Evolutionary conservation across 228 moss, liverwort and hornwort species (phyloP).

Genomic region (Sphagnum magellanicum): DNA sequence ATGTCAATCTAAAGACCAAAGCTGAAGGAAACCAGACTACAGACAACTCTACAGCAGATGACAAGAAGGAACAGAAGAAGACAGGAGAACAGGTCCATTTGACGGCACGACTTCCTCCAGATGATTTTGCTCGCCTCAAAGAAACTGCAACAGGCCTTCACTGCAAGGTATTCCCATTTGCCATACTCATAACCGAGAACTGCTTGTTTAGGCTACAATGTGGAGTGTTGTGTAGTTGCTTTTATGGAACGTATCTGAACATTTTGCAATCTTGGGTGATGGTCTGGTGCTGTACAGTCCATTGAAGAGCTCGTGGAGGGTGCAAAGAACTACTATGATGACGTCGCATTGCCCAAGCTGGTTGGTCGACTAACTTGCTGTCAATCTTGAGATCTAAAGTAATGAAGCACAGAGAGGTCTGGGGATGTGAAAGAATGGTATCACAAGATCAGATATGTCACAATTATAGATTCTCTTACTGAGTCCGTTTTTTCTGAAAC

Average conservation of each 20-base stretch:
- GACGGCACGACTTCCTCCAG: constrained; percentile 24
- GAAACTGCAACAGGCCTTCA: constrained; percentile 36
- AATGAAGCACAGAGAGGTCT: too few relatives aligned
- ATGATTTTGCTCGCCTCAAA: constrained; percentile 39
- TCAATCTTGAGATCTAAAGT: too few relatives aligned
- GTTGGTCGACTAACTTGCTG: constrained; percentile 10
- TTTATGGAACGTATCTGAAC: too few relatives aligned
- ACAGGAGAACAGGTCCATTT: constrained; percentile 28
- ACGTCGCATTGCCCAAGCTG: constrained; percentile 55
- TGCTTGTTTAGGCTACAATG: too few relatives aligned
- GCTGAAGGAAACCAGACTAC: constrained; percentile 7
- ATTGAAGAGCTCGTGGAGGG: constrained; percentile 53
- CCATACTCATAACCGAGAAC: too few relatives aligned
- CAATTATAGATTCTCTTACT: too few relatives aligned
- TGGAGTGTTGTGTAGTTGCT: too few relatives aligned
- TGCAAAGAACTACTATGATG: constrained; percentile 45
- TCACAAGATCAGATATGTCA: too few relatives aligned
- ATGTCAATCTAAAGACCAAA: too few relatives aligned
- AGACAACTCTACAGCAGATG: constrained; percentile 9
- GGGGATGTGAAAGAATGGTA: too few relatives aligned
- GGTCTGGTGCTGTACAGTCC: constrained; percentile 12
- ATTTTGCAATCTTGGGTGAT: too few relatives aligned
- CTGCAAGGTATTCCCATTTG: constrained; percentile 22
- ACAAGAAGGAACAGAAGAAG: constrained; percentile 7
- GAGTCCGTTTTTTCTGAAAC: too few relatives aligned